These are phyloP conservation scores for Colletotrichum liriopes DNA, from an alignment of 2,329 filamentous ascomycete genomes.

Conservation along the genomic window DNA sequence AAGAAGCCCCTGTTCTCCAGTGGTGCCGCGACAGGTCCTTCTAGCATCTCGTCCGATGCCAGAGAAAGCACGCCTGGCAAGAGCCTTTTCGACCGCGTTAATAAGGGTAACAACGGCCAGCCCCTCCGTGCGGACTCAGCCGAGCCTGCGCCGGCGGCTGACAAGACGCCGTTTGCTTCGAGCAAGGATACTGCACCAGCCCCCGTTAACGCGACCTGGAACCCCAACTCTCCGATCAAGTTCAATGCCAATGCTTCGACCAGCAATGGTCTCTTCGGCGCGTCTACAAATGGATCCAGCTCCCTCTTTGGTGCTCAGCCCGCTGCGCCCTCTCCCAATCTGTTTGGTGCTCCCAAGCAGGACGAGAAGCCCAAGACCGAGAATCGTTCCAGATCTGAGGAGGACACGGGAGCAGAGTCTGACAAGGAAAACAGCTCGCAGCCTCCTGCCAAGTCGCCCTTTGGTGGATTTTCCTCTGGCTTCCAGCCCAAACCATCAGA, in stretches of 20 bases:
- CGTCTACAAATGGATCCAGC: slow-evolving; percentile 49
- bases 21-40: slow-evolving; percentile 46
- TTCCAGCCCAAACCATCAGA: slow-evolving; percentile 52
- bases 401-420: slow-evolving; percentile 56
- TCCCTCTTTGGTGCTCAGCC: slow-evolving; percentile 57
- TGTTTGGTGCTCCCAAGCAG: slow-evolving; percentile 56
- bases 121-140: slow-evolving; percentile 58
- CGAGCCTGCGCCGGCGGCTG: slow-evolving; percentile 49
- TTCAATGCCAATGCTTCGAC: slow-evolving; percentile 59
- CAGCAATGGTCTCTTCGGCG: slow-evolving; percentile 41
- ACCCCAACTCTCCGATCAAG: slow-evolving; percentile 67
- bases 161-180: slow-evolving; percentile 55
- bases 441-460: slow-evolving; percentile 51
- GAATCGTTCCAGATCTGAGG: slow-evolving; percentile 44
- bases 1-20: slow-evolving; percentile 48
- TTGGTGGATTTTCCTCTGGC: slow-evolving; percentile 48
- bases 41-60: slow-evolving; percentile 58
- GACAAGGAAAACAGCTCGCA: slow-evolving; percentile 62
- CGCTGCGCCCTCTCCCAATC: slow-evolving; percentile 50
- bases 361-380: slow-evolving; percentile 47
- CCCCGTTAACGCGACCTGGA: slow-evolving; percentile 64
- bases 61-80: slow-evolving; percentile 62
- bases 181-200: slow-evolving; percentile 52
- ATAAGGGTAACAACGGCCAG: slow-evolving; percentile 65
- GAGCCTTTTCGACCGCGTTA: slow-evolving; percentile 71